phyloP scores from a whole-genome alignment of 768 basidiomycete species.

The Macrolepiota dolichaula region DNA sequence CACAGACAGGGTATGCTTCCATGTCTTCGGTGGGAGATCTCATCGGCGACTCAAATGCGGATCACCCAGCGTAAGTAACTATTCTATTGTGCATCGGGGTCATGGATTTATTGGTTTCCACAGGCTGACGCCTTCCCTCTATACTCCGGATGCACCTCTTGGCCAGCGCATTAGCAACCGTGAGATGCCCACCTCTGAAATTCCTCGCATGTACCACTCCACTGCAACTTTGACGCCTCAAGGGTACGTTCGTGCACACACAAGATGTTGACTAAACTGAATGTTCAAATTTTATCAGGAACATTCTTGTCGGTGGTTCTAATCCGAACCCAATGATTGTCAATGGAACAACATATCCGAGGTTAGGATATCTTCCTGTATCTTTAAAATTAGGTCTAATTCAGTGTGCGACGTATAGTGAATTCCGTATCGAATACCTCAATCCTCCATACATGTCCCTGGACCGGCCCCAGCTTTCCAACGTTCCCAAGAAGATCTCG shows the following conservation, averaged over 20 bases:
- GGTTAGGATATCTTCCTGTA: constrained; percentile 10
- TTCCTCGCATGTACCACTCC: constrained; percentile 63
- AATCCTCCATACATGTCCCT: constrained; percentile 41
- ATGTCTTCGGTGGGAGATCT: constrained; percentile 28
- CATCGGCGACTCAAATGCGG: constrained; percentile 26
- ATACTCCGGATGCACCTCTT: constrained; percentile 37
- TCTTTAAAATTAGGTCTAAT: not conserved
- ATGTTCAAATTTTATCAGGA: constrained; percentile 13
- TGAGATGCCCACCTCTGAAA: constrained; percentile 36
- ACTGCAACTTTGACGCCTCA: constrained; percentile 53
- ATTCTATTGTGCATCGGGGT: no score
- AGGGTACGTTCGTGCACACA: constrained; percentile 30
- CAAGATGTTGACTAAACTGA: not conserved
- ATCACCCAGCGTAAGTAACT: constrained; percentile 25
- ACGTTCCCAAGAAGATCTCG: constrained; percentile 32
- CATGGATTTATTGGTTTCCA: not conserved
- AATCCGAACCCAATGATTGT: constrained; percentile 37
- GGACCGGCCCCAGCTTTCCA: constrained; percentile 29
- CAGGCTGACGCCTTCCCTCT: constrained; percentile 41
- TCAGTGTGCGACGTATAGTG: constrained; percentile 16
- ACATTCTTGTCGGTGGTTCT: constrained; percentile 36
- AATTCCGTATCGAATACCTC: constrained; percentile 40
- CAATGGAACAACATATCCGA: constrained; percentile 23
- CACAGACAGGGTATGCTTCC: constrained; percentile 37
- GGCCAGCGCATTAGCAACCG: constrained; percentile 46